Percentiles rank a stretch among this genome's conserved stretches.
phyloP scores from a whole-genome alignment of 176 grass and related monocot species.

The Paspalum vaginatum region DNA sequence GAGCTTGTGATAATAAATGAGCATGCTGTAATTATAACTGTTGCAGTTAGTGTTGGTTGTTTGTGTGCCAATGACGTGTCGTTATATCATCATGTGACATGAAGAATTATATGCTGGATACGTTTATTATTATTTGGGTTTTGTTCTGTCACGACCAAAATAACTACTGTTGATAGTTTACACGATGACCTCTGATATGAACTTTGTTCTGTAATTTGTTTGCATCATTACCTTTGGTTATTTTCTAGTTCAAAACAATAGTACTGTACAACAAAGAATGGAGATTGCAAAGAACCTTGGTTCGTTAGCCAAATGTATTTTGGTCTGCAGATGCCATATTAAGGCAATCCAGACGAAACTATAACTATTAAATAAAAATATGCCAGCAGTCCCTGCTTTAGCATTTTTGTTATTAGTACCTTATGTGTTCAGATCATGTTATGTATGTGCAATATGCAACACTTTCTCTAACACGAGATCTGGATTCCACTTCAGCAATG shows the following conservation, averaged over 20 bases:
- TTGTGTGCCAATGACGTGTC: neutral
- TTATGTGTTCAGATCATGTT: neutral
- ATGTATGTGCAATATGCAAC: neutral
- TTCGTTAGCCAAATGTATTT: neutral
- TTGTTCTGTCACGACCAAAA: neutral
- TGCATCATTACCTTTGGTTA: neutral
- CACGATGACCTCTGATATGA: neutral
- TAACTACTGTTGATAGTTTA: neutral
- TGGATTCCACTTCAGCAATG: neutral
- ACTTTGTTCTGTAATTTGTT: neutral
- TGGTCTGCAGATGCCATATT: neutral
- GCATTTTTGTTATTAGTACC: neutral
- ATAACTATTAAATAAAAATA: neutral
- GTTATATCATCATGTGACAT: neutral
- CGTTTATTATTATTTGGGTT: slow-evolving; percentile 4
- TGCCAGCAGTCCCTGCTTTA: neutral
- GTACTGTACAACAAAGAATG: neutral
- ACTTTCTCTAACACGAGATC: neutral
- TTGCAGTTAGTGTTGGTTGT: neutral
- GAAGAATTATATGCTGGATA: slow-evolving; percentile 12
- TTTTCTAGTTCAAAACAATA: slow-evolving; percentile 24
- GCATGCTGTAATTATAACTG: too few relatives aligned
- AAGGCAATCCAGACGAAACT: neutral
- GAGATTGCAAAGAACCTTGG: neutral
- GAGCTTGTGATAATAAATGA: neutral